Conservation (phyloP, 192 early-diverging fungal genomes). For the Coemansia sp. region DNA sequence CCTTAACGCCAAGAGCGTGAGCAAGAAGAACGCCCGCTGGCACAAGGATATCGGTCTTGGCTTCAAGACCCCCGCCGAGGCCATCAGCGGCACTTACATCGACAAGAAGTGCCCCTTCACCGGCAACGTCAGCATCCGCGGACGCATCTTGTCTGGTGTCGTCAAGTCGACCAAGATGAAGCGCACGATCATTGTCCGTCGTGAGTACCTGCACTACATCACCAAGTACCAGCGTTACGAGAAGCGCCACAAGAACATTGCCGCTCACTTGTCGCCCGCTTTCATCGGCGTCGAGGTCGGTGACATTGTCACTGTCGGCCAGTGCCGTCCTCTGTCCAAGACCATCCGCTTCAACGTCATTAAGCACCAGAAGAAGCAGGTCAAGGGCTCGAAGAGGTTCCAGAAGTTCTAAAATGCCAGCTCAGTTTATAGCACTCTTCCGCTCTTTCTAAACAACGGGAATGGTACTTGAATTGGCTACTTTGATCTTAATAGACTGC, state of each 20-base stretch:
- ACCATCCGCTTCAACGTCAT: constrained; percentile 99
- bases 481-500: constrained; percentile 1
- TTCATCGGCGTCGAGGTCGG: constrained; percentile 91
- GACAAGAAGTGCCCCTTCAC: constrained; percentile 99
- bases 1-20: constrained; percentile 81
- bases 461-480: constrained; percentile 10
- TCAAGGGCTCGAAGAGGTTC: constrained; percentile 88
- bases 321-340: constrained; percentile 99
- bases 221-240: constrained; percentile 99
- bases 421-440: constrained; percentile 6
- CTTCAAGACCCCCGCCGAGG: constrained; percentile 99
- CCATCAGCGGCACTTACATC: constrained; percentile 96
- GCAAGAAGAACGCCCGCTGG: constrained; percentile 83
- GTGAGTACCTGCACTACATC: constrained; percentile 99
- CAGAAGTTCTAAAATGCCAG: constrained; percentile 78
- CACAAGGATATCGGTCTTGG: constrained; percentile 99
- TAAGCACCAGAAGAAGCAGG: constrained; percentile 85
- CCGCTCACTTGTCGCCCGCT: constrained; percentile 92
- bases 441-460: constrained; percentile 11
- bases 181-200: constrained; percentile 96
- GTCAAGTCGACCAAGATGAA: constrained; percentile 98
- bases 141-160: constrained; percentile 93
- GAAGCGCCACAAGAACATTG: constrained; percentile 99
- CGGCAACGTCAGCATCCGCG: constrained; percentile 94
- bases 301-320: constrained; percentile 96